Evolutionary conservation across 345 rosid species (phyloP), one percentile per base, ranked within the genome.

Genomic region (Citrus medica): DNA sequence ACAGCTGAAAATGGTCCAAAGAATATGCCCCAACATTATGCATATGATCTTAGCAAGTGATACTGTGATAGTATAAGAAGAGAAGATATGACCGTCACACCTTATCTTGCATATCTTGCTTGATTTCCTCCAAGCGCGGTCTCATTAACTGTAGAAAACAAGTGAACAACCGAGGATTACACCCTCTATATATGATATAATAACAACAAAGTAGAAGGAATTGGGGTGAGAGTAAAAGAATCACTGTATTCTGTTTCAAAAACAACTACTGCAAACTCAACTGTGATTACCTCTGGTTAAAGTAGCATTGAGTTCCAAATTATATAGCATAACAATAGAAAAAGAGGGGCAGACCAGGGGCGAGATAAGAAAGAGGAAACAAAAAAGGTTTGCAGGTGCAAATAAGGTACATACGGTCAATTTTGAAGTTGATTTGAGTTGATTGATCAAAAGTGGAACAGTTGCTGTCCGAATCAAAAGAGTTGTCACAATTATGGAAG

Each of bases 401-500:
- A 38, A 22, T 63, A 35, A 75, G 76, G 71, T 51, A 80, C 94
- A 66, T 87, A 92, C 95, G 40, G 92, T 71, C 69, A 95, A 85
- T 82, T 95, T 92, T 63, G 92, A 56, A 22, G 92, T 87, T 63
- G 92, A 85, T 89, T 92, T 95, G 75, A 92, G 86, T 83, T 89
- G 92, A 85, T 90, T 91, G 79, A 95, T 86, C 79, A 90, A 28
- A 78, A 95, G 87, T 32, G 99, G 97, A 76, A 93, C 24, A 4
- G 91, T 90, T 24, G 81, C 81, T n/a, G 88, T 80, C 77, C 99
- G 89, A 74, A 92, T 90, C 81, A 93, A 3, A 67, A 93, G 71
- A 10, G 99, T 95, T 58, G 97, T 85, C 40, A 93, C 6, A 56
- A 83, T 82, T 60, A 95, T 92, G 71, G 97, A 90, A 16, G 92